Base-by-base conservation (phyloP, 331 rosid genomes). In the Telfairia occidentalis region DNA sequence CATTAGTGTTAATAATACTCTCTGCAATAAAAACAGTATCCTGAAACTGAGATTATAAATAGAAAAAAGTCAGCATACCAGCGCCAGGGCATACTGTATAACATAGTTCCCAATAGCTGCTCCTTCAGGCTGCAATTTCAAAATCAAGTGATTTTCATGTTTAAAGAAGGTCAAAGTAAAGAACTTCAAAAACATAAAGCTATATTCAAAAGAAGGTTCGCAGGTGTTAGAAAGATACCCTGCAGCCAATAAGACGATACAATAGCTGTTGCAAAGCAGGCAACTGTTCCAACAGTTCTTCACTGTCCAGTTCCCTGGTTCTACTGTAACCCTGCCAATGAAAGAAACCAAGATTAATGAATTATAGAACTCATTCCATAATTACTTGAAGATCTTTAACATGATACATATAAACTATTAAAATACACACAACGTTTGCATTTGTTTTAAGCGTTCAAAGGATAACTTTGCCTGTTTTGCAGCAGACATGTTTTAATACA, bases 261-360 rank as follows among this genome's bases (percentile, higher is more conserved):
- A 95, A 87, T 63, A 95, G 88, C 84, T 86, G 94, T 87, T 95
- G 99, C 83, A 95, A 83, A 80, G 97, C 90, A 79, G 99, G 97
- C 84, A 95, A 89, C 59, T 95, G 99, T 77, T 92, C 99, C 90
- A 95, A 81, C 69, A 95, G 80, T 74, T 89, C 92, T 84, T 95
- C 99, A 76, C 97, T 86, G 59, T 92, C 96, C 87, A 95, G 83
- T 77, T 95, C 99, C 84, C 99, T 88, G 54, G 99, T 95, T 85
- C 84, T 92, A 87, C 94, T 89, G 82, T 90, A 86, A 34, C 97
- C 97, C 97, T 95, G 94, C 78, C 77, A 52, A 77, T 76, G 30
- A 77, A 73, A 70, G 67, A 76, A 54, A 16, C 26, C 46, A 66
- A 38, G 37, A 67, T 32, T 18, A 16, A 65, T 40, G 18, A 9